Percentiles rank a stretch among this genome's conserved stretches.
Evolutionary conservation across 2,329 filamentous ascomycete species (phyloP).

Genomic region (Remersonia thermophila): DNA sequence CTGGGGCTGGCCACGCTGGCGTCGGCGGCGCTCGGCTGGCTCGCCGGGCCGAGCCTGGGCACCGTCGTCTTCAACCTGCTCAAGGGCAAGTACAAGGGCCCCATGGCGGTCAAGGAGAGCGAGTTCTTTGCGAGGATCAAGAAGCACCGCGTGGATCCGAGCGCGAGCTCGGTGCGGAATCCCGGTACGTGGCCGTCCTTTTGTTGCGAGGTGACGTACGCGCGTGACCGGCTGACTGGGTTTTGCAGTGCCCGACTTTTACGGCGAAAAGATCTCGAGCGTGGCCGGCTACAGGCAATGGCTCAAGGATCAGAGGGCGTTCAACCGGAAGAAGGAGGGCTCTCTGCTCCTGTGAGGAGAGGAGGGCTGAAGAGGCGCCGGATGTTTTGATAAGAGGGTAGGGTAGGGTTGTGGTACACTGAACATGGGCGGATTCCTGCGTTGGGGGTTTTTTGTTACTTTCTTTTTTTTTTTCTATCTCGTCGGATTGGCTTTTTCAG

Average conservation of each 20-base stretch:
- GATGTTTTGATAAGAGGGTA: no score
- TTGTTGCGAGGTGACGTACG: not conserved
- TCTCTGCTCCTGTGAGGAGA: conserved; percentile 38
- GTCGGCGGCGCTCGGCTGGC: conserved; percentile 73
- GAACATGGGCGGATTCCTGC: no score
- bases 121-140: conserved; percentile 89
- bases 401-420: no score
- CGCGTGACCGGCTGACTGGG: conserved; percentile 1
- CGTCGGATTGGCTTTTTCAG: no score
- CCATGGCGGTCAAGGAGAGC: conserved; percentile 78
- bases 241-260: conserved; percentile 91
- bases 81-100: conserved; percentile 56
- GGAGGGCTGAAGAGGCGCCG: not conserved
- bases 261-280: conserved; percentile 95
- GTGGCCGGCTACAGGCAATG: conserved; percentile 85
- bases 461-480: no score
- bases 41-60: conserved; percentile 72
- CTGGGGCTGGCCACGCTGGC: conserved; percentile 69
- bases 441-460: no score
- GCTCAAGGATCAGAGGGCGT: conserved; percentile 94
- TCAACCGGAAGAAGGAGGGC: conserved; percentile 74
- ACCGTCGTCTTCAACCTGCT: conserved; percentile 65
- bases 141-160: conserved; percentile 83
- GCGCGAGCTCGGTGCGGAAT: conserved; percentile 77
- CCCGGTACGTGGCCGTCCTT: conserved; percentile 39